Evolutionary conservation across 768 basidiomycete genomes (phyloP).

Genomic region (Amanita thiersii): DNA sequence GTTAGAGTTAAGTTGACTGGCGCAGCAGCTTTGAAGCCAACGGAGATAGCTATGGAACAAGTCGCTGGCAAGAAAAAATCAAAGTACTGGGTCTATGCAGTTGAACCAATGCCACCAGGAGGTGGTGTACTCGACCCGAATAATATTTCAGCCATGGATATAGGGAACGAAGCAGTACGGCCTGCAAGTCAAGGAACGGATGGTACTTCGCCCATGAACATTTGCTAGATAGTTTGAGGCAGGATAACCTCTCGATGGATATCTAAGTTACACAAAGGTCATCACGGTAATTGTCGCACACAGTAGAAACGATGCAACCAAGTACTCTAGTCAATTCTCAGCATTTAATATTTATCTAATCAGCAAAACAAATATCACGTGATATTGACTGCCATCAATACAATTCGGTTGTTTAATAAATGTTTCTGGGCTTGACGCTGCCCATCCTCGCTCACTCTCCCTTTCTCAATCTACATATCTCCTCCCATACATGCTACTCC

Average conservation of each 20-base stretch:
- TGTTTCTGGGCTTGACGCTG: too few species aligned
- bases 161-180: constrained; percentile 3
- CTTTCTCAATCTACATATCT: too few species aligned
- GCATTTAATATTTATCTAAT: too few species aligned
- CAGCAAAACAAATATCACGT: too few species aligned
- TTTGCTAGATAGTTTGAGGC: constrained; percentile 15
- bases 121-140: background rate
- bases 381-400: too few species aligned
- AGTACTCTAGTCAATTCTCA: too few species aligned
- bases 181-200: constrained; percentile 1
- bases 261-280: constrained; percentile 3
- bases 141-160: constrained; percentile 4
- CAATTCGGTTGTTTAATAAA: too few species aligned
- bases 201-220: constrained; percentile 4
- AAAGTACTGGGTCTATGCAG: constrained; percentile 85
- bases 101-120: constrained; percentile 48
- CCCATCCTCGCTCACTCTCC: too few species aligned
- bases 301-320: too few species aligned
- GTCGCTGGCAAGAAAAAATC: constrained; percentile 78
- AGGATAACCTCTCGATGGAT: constrained; percentile 6
- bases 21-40: constrained; percentile 61
- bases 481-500: too few species aligned
- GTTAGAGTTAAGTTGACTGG: constrained; percentile 45
- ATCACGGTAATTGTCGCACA: constrained; percentile 3
- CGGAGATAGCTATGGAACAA: constrained; percentile 67